Percentiles rank a stretch among this genome's conserved stretches.
Conservation (phyloP, 805 yeast species). For the Schwanniomyces polymorphus region DNA sequence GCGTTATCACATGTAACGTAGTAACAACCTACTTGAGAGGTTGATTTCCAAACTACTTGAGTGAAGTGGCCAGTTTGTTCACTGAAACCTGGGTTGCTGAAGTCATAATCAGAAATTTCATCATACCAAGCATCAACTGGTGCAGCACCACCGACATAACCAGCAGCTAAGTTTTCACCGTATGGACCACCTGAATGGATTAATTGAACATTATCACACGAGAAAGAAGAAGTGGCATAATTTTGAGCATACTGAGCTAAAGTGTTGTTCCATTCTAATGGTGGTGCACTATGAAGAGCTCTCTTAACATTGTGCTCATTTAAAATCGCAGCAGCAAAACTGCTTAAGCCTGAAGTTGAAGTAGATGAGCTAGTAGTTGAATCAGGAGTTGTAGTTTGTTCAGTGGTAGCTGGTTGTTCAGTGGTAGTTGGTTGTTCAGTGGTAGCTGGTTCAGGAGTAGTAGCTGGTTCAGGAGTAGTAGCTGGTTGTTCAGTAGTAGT, state of each 20-base stretch:
- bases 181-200: constrained; percentile 65
- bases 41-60: constrained; percentile 68
- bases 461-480: constrained; percentile 5
- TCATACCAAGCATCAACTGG: constrained; percentile 78
- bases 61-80: constrained; percentile 75
- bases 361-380: constrained; percentile 16
- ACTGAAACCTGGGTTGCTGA: constrained; percentile 49
- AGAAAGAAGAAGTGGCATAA: constrained; percentile 52
- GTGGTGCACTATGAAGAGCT: constrained; percentile 32
- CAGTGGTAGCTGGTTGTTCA: constrained; percentile 7
- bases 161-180: constrained; percentile 80
- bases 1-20: constrained; percentile 43
- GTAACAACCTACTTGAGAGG: constrained; percentile 69
- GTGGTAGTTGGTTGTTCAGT: constrained; percentile 9
- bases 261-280: constrained; percentile 31
- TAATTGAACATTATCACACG: constrained; percentile 59
- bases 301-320: constrained; percentile 36
- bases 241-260: constrained; percentile 36
- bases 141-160: constrained; percentile 51
- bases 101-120: constrained; percentile 60
- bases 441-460: constrained; percentile 12
- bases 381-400: constrained; percentile 1
- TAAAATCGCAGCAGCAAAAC: constrained; percentile 30
- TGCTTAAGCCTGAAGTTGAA: constrained; percentile 11
- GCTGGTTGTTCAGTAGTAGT: constrained; percentile 5